phyloP scores from a whole-genome alignment of 305 asterid species.

The Fraxinus sp. region DNA sequence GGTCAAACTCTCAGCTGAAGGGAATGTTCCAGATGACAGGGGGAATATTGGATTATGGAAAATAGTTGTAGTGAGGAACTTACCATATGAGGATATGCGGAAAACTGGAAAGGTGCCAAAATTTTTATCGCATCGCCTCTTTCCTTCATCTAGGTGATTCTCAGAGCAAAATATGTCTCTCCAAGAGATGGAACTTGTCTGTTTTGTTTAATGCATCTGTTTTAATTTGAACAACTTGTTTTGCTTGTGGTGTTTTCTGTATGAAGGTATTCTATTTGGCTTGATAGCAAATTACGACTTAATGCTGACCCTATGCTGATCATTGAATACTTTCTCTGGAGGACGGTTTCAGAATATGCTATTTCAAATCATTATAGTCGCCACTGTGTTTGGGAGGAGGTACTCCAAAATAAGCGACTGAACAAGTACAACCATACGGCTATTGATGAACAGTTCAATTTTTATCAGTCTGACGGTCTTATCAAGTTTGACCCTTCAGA shows the following conservation, averaged over 20 bases:
- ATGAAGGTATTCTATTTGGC: conserved; percentile 87
- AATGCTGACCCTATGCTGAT: conserved; percentile 82
- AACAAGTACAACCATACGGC: conserved; percentile 81
- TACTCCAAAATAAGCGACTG: conserved; percentile 79
- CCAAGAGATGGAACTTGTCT: conserved; percentile 19
- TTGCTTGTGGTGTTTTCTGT: conserved; percentile 21
- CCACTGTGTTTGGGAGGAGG: conserved; percentile 97
- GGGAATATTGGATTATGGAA: conserved; percentile 86
- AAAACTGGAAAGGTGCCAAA: conserved; percentile 96
- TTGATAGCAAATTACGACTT: conserved; percentile 90
- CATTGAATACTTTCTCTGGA: conserved; percentile 81
- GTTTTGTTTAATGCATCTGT: not conserved
- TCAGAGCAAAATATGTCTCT: conserved; percentile 26
- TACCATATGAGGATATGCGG: conserved; percentile 77
- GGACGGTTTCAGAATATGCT: conserved; percentile 75
- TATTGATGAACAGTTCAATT: conserved; percentile 75
- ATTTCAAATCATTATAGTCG: conserved; percentile 88
- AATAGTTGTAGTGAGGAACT: conserved; percentile 69
- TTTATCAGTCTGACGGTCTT: conserved; percentile 84
- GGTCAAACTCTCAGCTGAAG: conserved; percentile 66
- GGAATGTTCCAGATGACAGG: conserved; percentile 62
- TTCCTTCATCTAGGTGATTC: conserved; percentile 88
- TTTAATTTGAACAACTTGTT: conserved; percentile 20
- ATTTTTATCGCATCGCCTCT: conserved; percentile 83
- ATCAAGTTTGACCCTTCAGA: conserved; percentile 68